Conservation (phyloP, 2,329 filamentous ascomycete species). For the Trichoderma cornu-damae region DNA sequence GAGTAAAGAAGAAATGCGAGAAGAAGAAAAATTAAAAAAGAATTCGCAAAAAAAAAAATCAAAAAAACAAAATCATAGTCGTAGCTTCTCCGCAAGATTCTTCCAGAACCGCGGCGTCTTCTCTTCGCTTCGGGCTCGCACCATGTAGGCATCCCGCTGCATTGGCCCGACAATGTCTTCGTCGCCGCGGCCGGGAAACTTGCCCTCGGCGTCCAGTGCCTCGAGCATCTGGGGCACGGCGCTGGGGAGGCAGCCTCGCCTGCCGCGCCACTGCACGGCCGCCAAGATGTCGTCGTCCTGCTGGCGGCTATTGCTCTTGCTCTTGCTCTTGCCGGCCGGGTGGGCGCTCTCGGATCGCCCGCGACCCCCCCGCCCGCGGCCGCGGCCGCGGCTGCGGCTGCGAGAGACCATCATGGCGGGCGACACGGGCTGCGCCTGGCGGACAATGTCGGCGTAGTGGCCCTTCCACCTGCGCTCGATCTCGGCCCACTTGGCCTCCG, state of each 20-base stretch:
- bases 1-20: neutral
- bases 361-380: slow-evolving; percentile 30
- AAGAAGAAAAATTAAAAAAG: neutral
- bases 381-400: slow-evolving; percentile 38
- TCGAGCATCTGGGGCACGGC: slow-evolving; percentile 65
- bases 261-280: slow-evolving; percentile 40
- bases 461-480: slow-evolving; percentile 70
- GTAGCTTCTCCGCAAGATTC: slow-evolving; percentile 44
- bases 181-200: slow-evolving; percentile 83
- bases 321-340: slow-evolving; percentile 34
- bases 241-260: slow-evolving; percentile 54
- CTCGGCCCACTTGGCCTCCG: slow-evolving; percentile 82
- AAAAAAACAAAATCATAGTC: slow-evolving; percentile 18
- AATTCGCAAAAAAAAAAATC: neutral
- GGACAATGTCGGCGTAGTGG: slow-evolving; percentile 61
- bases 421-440: slow-evolving; percentile 38
- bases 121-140: slow-evolving; percentile 40
- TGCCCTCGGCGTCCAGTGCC: slow-evolving; percentile 65
- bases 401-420: slow-evolving; percentile 29
- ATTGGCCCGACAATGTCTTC: slow-evolving; percentile 93
- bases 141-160: slow-evolving; percentile 58
- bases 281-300: slow-evolving; percentile 41
- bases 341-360: slow-evolving; percentile 39
- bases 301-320: slow-evolving; percentile 26
- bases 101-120: slow-evolving; percentile 46